Evolutionary conservation across 1,284 basidiomycete species (phyloP), one percentile per base, ranked within the genome.

Genomic region (Cryptococcus amylolentus): DNA sequence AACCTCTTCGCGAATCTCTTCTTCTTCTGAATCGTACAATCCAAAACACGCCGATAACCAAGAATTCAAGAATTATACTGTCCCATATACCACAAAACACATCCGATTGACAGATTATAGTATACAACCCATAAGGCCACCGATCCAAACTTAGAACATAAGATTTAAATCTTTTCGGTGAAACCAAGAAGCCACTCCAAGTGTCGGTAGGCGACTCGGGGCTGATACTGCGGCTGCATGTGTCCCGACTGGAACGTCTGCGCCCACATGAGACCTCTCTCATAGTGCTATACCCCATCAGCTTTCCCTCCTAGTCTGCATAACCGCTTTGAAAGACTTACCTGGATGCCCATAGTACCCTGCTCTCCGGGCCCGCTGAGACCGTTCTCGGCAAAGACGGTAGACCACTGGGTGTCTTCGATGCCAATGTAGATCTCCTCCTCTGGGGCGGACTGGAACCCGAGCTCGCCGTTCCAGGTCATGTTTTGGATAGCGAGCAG

Each of bases 401-500:
- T 31, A 14, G 27, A 27, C 40, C 46, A 56, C 31, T 53, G 51
- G 18, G 57, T 28, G 43, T 60, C 56, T 16, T 41, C 41, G 16
- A 52, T 41, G 35, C 26, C 45, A 52, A 47, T 46, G 51, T 54
- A 47, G 51, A 60, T 48, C 5, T 57, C 31, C n/a, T 51, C 39
- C 54, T 18, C 51, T 3, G 65, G 65, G 26, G 28, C 26, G 14
- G 49, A 27, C 52, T 67, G 59, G 60, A 67, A 65, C 12, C 65
- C 65, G 18, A 67, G 49, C 37, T 56, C 37, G 27, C 69, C 70
- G 50, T 54, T 61, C 69, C 69, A 72, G 10, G 70, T 72, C 62
- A 71, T 63, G 55, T 70, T 70, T 62, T 73, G 71, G 49, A 73
- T 70, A 0, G 68, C 57, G 23, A 71, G 59, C 9, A 70, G 61